Percentiles rank a stretch among this genome's conserved stretches.
Conservation (phyloP, 306 rosid genomes). For the Castanea crenata region DNA sequence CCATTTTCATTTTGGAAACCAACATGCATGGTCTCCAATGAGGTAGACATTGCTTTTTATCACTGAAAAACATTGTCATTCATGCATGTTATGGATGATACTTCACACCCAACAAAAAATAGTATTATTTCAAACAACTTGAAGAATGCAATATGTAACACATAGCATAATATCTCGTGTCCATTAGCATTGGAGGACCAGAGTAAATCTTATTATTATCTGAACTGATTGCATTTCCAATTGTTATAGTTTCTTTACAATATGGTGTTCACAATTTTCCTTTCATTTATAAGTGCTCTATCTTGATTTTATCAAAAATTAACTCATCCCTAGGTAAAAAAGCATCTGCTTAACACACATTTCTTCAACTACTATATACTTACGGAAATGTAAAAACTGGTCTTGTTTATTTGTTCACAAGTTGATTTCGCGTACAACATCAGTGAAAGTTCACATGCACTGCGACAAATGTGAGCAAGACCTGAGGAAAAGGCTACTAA, state of each 20-base stretch:
- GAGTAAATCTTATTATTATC: background rate
- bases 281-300: background rate
- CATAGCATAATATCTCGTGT: background rate
- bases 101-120: background rate
- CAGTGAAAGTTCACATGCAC: conserved; percentile 73
- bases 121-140: background rate
- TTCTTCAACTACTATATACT: background rate
- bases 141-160: background rate
- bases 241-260: background rate
- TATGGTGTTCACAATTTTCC: background rate
- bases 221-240: background rate
- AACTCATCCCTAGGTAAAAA: background rate
- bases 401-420: conserved; percentile 25
- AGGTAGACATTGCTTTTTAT: background rate
- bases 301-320: background rate
- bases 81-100: too few species aligned
- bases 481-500: conserved; percentile 49
- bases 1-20: background rate
- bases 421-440: conserved; percentile 50
- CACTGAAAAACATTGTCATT: background rate
- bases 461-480: conserved; percentile 81
- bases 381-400: background rate
- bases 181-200: background rate
- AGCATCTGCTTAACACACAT: background rate
- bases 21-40: background rate